phyloP scores from a whole-genome alignment of 345 rosid genomes.

The Cochlearia excelsa region DNA sequence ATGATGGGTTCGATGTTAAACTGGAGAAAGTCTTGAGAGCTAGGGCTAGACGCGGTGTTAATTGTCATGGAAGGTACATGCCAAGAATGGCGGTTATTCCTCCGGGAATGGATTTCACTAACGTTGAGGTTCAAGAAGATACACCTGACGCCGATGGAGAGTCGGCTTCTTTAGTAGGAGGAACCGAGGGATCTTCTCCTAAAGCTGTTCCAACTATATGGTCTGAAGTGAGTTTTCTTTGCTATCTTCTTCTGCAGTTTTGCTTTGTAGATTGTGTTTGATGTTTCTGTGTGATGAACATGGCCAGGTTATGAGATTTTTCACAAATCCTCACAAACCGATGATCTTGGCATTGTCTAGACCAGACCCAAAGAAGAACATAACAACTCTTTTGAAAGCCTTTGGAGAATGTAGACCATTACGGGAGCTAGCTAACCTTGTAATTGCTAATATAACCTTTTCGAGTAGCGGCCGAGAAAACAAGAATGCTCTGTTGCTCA shows the following conservation, averaged over 20 bases:
- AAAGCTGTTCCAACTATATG: conserved; percentile 82
- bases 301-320: conserved; percentile 77
- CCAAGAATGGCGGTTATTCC: conserved; percentile 99
- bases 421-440: conserved; percentile 95
- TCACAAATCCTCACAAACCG: conserved; percentile 92
- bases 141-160: conserved; percentile 77
- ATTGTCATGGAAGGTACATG: conserved; percentile 93
- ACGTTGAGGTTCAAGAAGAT: conserved; percentile 87
- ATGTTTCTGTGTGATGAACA: conserved; percentile 2
- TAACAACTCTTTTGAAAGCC: conserved; percentile 88
- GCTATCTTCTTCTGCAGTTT: conserved; percentile 1
- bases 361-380: conserved; percentile 95
- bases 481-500: background rate
- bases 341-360: conserved; percentile 95
- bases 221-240: conserved; percentile 66
- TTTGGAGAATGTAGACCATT: conserved; percentile 91
- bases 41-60: conserved; percentile 84
- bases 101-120: conserved; percentile 99
- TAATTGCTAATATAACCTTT: conserved; percentile 29
- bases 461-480: background rate
- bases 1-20: conserved; percentile 97
- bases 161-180: conserved; percentile 48
- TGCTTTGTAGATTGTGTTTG: conserved; percentile 1
- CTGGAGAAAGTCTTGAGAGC: conserved; percentile 91
- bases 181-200: conserved; percentile 82